Evolutionary conservation across 768 basidiomycete genomes (phyloP), one percentile per base, ranked within the genome.

Genomic region (Xerocomellus intermedius): DNA sequence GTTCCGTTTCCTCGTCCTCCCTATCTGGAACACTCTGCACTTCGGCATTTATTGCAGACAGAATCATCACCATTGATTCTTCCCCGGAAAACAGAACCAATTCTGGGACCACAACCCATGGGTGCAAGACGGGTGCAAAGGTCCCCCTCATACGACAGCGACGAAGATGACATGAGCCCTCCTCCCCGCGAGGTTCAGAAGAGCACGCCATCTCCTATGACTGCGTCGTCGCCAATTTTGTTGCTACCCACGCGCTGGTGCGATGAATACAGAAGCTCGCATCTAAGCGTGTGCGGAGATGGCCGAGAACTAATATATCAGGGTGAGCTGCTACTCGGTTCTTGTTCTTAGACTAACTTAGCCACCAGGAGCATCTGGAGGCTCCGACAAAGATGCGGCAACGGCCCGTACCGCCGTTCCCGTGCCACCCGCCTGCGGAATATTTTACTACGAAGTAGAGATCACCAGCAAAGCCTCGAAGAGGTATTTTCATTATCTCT

Each of bases 391-490:
- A 55, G 94, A 96, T 52, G 92, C 93, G 0, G 91, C 91, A 12
- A 80, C 94, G 39, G 89, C 90, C 5, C 82, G 93, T 48, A 85
- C 95, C 1, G 82, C 81, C 42, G 75, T 83, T 59, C 82, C 87
- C 1, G 87, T 96, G 45, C 95, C 95, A 2, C 78, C 86, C 1
- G 85, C 87, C 12, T 90, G 90, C 62, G 97, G 95, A 22, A 85
- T 98, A 51, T 96, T 92, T 67, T 99, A 98, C 70, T 99, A 87
- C 67, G 96, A 99, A 75, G 84, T 94, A 6, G 84, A 89, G 63
- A 83, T 98, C 43, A 68, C 88, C 7, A 84, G 88, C 67, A 90
- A 90, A 30, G 83, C 87, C 67, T 77, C 81, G 41, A 90, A 88
- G 69, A 93, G 91, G 93, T 87, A 62, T 67, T 83, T 73, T 22